Evolutionary conservation across 768 basidiomycete species (phyloP), one percentile per base, ranked within the genome.

Genomic region (Russula lepida): DNA sequence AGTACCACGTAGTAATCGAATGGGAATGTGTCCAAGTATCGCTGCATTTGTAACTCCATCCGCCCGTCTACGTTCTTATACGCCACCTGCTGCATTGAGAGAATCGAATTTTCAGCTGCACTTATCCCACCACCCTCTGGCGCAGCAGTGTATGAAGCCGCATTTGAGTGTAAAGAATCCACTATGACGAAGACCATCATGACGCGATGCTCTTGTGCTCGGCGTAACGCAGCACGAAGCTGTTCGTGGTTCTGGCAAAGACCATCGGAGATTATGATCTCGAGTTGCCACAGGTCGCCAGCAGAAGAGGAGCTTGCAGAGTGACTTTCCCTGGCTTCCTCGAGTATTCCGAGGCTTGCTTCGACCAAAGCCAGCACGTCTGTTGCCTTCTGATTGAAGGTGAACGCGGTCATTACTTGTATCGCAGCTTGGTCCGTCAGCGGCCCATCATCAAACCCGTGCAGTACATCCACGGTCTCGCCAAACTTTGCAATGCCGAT

Each of bases 261-360:
- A n/a, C 97, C 97, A 68, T 99, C 97, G 17, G 94, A 98, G 63
- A 99, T 92, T 78, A 99, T 97, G 75, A 98, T 91, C 72, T 98
- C 84, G 56, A 99, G 80, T 71, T 99, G 97, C 97, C 97, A 98
- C 25, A 99, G 77, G 64, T 98, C 94, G 19, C 83, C 81, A 6
- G 87, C 81, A 4, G 84, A 80, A 3, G 83, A 77, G 19, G 86
- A 86, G 46, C 78, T 77, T 72, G 79, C 77, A 46, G 78, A 71
- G 47, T 83, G 81, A 25, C 79, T 78, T 67, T 90, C 86, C 62
- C 94, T 75, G 21, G 93, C 90, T n/a, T 78, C 78, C 69, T 89
- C 85, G 25, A 93, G 82, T 60, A 88, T 80, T 37, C 75, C 73
- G 39, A 95, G 78, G 68, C 87, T 95, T 27, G 81, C 82, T 60